Evolutionary conservation across 768 basidiomycete genomes (phyloP).

Genomic region (Tricholoma terreum): DNA sequence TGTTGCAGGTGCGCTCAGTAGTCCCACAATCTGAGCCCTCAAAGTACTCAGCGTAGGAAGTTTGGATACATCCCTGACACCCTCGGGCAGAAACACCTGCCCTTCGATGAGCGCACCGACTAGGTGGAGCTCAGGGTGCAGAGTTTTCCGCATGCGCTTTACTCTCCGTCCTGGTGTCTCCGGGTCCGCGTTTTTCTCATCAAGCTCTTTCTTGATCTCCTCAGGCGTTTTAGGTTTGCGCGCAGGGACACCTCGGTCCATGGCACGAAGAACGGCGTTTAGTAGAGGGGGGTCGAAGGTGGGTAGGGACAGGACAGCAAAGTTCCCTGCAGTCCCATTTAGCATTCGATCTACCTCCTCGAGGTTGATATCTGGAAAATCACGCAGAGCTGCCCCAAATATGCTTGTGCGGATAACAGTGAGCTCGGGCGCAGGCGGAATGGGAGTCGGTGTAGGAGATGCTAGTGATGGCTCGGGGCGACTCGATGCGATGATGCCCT

Average conservation of each 20-base stretch:
- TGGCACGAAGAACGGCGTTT: conserved; percentile 58
- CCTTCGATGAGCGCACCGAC: conserved; percentile 82
- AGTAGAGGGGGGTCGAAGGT: conserved; percentile 72
- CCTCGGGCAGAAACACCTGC: conserved; percentile 56
- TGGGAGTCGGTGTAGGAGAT: conserved; percentile 26
- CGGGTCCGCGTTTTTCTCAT: conserved; percentile 59
- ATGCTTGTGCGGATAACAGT: conserved; percentile 75
- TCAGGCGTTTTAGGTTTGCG: conserved; percentile 51
- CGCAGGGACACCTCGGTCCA: conserved; percentile 64
- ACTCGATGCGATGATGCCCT: conserved; percentile 60
- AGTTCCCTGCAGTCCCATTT: conserved; percentile 52
- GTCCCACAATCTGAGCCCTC: conserved; percentile 78
- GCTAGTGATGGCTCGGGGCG: conserved; percentile 40
- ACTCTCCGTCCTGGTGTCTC: conserved; percentile 67
- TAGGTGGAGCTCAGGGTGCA: conserved; percentile 65
- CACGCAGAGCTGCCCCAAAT: conserved; percentile 73
- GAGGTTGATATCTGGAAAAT: conserved; percentile 50
- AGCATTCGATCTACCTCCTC: conserved; percentile 51
- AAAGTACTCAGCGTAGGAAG: conserved; percentile 78
- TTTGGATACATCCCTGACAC: conserved; percentile 61
- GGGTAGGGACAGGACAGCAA: conserved; percentile 65
- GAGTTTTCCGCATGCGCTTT: conserved; percentile 52
- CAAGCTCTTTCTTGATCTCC: conserved; percentile 46
- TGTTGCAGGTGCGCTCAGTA: conserved; percentile 71
- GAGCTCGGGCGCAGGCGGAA: conserved; percentile 46